Percentiles rank a stretch among this genome's conserved stretches.
Evolutionary conservation across 2,329 filamentous ascomycete species (phyloP).

Genomic region (Aureobasidium uvarum): DNA sequence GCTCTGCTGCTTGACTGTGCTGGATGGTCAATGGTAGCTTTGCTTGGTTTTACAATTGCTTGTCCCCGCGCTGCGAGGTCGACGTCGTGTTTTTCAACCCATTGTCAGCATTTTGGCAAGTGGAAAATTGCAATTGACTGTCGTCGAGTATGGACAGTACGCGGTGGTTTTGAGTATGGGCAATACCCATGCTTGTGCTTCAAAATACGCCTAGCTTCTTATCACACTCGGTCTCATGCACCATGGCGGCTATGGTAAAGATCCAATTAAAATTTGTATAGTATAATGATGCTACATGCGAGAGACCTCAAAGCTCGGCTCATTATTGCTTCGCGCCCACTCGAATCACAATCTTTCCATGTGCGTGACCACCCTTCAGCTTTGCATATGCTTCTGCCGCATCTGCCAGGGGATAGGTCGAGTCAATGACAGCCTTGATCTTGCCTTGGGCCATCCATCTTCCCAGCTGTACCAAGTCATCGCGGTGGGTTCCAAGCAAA

Average conservation of each 20-base stretch:
- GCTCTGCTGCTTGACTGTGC: neutral
- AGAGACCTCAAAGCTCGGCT: neutral
- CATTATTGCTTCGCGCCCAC: slow-evolving; percentile 28
- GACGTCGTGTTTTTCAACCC: slow-evolving; percentile 14
- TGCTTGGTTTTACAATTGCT: neutral
- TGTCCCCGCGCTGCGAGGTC: slow-evolving; percentile 22
- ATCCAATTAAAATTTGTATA: neutral
- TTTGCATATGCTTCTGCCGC: slow-evolving; percentile 58
- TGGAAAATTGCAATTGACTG: slow-evolving; percentile 17
- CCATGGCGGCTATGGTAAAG: neutral
- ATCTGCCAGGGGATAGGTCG: slow-evolving; percentile 56
- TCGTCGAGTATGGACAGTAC: slow-evolving; percentile 23
- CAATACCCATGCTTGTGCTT: slow-evolving; percentile 17
- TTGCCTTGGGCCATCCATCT: slow-evolving; percentile 59
- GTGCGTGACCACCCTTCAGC: slow-evolving; percentile 55
- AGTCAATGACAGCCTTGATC: slow-evolving; percentile 57
- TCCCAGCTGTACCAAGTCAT: slow-evolving; percentile 52
- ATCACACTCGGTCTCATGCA: neutral
- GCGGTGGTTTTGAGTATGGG: slow-evolving; percentile 25
- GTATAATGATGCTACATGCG: neutral
- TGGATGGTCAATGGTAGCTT: neutral
- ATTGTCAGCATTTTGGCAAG: slow-evolving; percentile 19
- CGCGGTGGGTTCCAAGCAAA: slow-evolving; percentile 41
- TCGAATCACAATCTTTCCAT: slow-evolving; percentile 58
- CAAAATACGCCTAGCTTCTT: slow-evolving; percentile 17